These are phyloP conservation scores for Gynostemma pentaphyllum DNA, from an alignment of 306 rosid species.

Conservation along the genomic window DNA sequence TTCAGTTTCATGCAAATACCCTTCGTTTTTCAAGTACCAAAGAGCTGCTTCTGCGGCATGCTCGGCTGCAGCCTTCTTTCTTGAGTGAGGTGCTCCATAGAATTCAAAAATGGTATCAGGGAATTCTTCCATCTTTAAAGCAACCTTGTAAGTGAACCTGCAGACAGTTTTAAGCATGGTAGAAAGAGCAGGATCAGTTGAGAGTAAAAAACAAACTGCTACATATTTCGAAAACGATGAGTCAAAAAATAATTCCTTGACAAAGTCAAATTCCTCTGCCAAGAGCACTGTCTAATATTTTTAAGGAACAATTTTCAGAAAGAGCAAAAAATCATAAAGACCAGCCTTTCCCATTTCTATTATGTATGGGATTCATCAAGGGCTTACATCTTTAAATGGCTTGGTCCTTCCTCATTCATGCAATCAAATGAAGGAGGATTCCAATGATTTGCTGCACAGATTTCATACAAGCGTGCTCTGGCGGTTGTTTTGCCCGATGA, in stretches of 20 bases:
- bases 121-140: slow-evolving; percentile 47
- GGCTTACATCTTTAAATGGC: slow-evolving; percentile 47
- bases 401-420: slow-evolving; percentile 70
- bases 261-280: neutral
- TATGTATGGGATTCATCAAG: neutral
- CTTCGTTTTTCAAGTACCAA: slow-evolving; percentile 56
- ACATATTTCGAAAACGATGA: too few species aligned
- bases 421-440: slow-evolving; percentile 55
- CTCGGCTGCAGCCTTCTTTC: slow-evolving; percentile 71
- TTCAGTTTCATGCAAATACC: slow-evolving; percentile 18
- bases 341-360: neutral
- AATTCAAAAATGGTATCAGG: slow-evolving; percentile 37
- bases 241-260: too few species aligned
- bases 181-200: neutral
- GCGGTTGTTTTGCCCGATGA: slow-evolving; percentile 24
- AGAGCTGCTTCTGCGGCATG: slow-evolving; percentile 74
- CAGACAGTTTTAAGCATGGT: neutral
- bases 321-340: neutral
- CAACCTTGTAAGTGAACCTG: slow-evolving; percentile 65
- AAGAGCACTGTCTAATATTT: neutral
- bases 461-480: slow-evolving; percentile 48
- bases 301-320: neutral
- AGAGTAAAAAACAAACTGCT: too few species aligned
- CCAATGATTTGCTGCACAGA: slow-evolving; percentile 63
- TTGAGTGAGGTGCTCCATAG: slow-evolving; percentile 34